Conservation (phyloP, 768 basidiomycete genomes). For the Boletus vinaceobasis region DNA sequence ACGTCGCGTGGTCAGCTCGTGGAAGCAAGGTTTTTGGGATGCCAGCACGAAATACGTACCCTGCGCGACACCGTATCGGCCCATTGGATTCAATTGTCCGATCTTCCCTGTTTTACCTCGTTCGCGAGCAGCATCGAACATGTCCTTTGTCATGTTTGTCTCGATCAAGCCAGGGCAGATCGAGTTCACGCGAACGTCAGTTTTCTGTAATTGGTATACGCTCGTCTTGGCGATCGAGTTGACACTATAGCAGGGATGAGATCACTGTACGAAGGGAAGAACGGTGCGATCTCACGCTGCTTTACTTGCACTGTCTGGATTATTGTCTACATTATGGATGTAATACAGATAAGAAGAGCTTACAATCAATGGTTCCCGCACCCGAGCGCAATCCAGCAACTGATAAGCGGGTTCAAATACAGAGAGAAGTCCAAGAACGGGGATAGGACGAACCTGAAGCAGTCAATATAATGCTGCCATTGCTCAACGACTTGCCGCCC, state of each 20-base stretch:
- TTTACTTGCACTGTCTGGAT: constrained; percentile 85
- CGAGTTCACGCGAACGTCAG: constrained; percentile 83
- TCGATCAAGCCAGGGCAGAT: constrained; percentile 93
- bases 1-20: constrained; percentile 12
- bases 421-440: not conserved
- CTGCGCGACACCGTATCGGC: constrained; percentile 77
- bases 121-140: constrained; percentile 74
- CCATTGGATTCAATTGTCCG: constrained; percentile 76
- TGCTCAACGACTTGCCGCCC: constrained; percentile 61
- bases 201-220: constrained; percentile 74
- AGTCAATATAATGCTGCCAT: constrained; percentile 85
- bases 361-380: constrained; percentile 79
- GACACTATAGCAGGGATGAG: constrained; percentile 49
- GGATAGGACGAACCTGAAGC: constrained; percentile 60
- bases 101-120: constrained; percentile 74
- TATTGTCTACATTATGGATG: constrained; percentile 12
- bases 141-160: constrained; percentile 82
- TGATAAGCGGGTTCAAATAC: constrained; percentile 33
- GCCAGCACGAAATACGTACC: constrained; percentile 40
- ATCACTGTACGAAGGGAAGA: not conserved
- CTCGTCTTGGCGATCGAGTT: constrained; percentile 85
- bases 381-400: constrained; percentile 84
- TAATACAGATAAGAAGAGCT: constrained; percentile 24
- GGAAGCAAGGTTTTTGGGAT: constrained; percentile 11
- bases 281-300: constrained; percentile 62